Base-by-base conservation (phyloP, 192 early-diverging fungal genomes). In the Coemansia sp. region DNA sequence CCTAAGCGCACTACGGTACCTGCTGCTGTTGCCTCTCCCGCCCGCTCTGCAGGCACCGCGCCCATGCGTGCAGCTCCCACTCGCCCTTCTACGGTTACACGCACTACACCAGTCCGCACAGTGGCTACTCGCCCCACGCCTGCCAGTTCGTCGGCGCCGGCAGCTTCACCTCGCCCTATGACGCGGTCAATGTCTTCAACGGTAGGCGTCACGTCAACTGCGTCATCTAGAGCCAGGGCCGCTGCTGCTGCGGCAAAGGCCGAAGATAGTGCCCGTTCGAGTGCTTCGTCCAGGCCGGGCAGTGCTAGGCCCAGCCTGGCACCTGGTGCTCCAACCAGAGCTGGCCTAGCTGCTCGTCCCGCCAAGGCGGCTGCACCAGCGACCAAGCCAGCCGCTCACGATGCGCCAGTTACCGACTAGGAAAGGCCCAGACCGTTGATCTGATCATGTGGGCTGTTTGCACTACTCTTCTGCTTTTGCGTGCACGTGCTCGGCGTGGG, bases 161-260 rank as follows among this genome's bases (percentile, higher is more conserved):
- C 62, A 34, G 53, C 52, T 9, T 34, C 64, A 3, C 13, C 69
- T 5, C 55, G 62, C 28, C 48, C 69, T n/a, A 37, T 63, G 11
- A 50, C 69, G 14, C 43, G 53, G 53, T 55, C 64, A 55, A 52
- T 43, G 35, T 38, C 33, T 9, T 12, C 64, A 14, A 20, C 37
- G 16, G 41, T 57, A 25, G 41, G 38, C 18, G 59, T 65, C 7
- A 38, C 64, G 36, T 52, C 70, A 2, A 72, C 70, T 25, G 70
- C 70, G 23, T 47, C 70, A 21, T 74, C 72, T 57, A 66, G 72
- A 11, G 72, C 72, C 6, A 66, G 72, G 2, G 72, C 72, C 2
- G 66, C 72, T 3, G 61, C 53, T 12, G 72, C 66, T 0, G 72
- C 66, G 11, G 72, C 64, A 58, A 74, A 67, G 61, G 55, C 52